Evolutionary conservation across 176 grass and related monocot species (phyloP).

Genomic region (Musa itinerans): DNA sequence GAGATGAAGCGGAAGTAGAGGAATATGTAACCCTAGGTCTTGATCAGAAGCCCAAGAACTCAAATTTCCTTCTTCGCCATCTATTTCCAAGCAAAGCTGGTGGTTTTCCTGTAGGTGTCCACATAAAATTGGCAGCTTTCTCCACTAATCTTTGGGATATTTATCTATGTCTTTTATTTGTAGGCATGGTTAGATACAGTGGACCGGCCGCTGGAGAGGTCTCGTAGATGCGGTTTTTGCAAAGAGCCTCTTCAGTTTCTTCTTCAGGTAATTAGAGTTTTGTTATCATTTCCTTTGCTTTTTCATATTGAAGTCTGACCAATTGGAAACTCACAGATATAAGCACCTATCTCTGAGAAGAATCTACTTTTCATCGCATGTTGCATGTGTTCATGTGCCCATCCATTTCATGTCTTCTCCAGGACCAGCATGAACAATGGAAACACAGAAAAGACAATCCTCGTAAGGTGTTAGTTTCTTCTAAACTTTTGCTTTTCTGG

Average conservation of each 20-base stretch:
- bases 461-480: conserved; percentile 39
- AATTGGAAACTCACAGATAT: conserved; percentile 36
- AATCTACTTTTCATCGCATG: conserved; percentile 63
- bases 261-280: conserved; percentile 47
- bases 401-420: conserved; percentile 66
- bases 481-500: background rate
- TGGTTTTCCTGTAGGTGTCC: too few relatives aligned
- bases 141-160: too few relatives aligned
- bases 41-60: conserved; percentile 42
- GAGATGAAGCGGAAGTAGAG: conserved; percentile 36
- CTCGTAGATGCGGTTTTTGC: conserved; percentile 56
- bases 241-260: conserved; percentile 63
- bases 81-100: too few relatives aligned
- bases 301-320: background rate
- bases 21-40: conserved; percentile 48
- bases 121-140: too few relatives aligned
- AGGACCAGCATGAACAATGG: conserved; percentile 89
- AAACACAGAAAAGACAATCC: conserved; percentile 42
- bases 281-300: too few relatives aligned
- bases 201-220: conserved; percentile 42
- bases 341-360: conserved; percentile 47
- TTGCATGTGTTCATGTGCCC: conserved; percentile 82
- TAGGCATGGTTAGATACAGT: conserved; percentile 75
- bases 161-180: background rate
- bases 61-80: conserved; percentile 28